Conservation (phyloP, 2,329 filamentous ascomycete genomes). For the Scedosporium aurantiacum region DNA sequence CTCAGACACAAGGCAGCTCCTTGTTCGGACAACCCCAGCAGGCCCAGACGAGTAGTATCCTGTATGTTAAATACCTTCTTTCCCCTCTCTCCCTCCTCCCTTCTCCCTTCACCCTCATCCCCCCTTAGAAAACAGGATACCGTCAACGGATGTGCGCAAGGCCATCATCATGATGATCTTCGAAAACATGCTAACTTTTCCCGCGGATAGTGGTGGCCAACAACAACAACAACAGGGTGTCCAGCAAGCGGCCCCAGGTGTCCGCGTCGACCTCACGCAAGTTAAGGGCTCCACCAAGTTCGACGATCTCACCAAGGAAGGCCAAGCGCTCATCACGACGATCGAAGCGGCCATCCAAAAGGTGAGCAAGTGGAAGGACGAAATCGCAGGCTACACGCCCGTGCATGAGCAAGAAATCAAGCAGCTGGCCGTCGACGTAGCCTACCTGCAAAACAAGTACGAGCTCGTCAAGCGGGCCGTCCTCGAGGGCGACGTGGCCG, state of each 20-base stretch:
- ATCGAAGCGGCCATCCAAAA: conserved; percentile 72
- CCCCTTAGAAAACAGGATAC: background rate
- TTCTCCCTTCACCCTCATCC: background rate
- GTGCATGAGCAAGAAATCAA: conserved; percentile 39
- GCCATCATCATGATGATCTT: background rate
- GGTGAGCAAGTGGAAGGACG: conserved; percentile 67
- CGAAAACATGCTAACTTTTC: background rate
- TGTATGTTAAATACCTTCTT: conserved; percentile 16
- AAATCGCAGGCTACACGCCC: conserved; percentile 59
- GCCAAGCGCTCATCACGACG: conserved; percentile 66
- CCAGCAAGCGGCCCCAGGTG: conserved; percentile 53
- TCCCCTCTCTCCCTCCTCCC: background rate
- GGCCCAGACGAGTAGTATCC: conserved; percentile 14
- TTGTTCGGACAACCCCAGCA: conserved; percentile 6
- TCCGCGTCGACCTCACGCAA: conserved; percentile 67
- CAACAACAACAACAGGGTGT: conserved; percentile 2
- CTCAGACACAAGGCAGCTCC: background rate
- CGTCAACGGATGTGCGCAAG: background rate
- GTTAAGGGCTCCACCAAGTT: conserved; percentile 83
- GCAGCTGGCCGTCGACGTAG: conserved; percentile 33
- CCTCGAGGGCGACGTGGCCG: conserved; percentile 45
- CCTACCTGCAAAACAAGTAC: conserved; percentile 39
- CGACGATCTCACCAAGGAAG: conserved; percentile 72
- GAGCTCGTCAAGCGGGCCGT: conserved; percentile 29
- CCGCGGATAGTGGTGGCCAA: background rate